Evolutionary conservation across 441 rosid genomes (phyloP), one percentile per base, ranked within the genome.

Genomic region (Eruca vesicaria): DNA sequence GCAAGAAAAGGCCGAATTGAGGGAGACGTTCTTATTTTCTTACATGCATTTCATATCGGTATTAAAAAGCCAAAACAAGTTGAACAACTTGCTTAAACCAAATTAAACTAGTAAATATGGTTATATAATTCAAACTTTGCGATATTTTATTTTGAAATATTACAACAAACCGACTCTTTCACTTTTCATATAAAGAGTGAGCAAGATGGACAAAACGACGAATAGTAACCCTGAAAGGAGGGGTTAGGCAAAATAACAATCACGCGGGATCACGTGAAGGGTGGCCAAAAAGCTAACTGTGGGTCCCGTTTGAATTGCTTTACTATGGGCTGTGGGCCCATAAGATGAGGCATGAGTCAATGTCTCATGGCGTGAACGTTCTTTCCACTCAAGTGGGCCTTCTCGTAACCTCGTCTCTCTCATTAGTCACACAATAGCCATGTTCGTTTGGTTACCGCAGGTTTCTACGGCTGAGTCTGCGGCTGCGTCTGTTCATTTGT

Each of bases 221-320:
- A 64, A 43, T 12, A 20, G 59, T 52, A 50, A 23, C 56, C 57
- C 57, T 19, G 57, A 52, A 19, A 19, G 16, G 26, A 2, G 53
- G 18, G 48, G 73, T 57, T 69, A 63, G 70, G 63, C 79, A 76
- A 50, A 60, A 67, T 15, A 74, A 48, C 31, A 59, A 43, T 57
- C 80, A 70, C 80, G 72, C 68, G 73, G 68, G 68, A 56, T 16
- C 78, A 75, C 73, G 79, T 70, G 79, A 55, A 75, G 10, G 10
- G 2, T 6, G 36, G 69, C 73, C 61, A 41, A 48, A 62, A 36
- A 75, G 55, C n/a, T 7, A 1, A 1, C 52, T 11, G 28, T 69
- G 35, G 74, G 59, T 6, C 69, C 74, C 28, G 38, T 4, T 28
- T 9, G 5, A 7, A 11, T 2, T 57, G 62, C 33, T 1, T 32